A percentile compares a stretch with the other conserved stretches of the same genome.
Conservation (phyloP, 441 rosid species). For the Pelargonium cotyledonis region DNA sequence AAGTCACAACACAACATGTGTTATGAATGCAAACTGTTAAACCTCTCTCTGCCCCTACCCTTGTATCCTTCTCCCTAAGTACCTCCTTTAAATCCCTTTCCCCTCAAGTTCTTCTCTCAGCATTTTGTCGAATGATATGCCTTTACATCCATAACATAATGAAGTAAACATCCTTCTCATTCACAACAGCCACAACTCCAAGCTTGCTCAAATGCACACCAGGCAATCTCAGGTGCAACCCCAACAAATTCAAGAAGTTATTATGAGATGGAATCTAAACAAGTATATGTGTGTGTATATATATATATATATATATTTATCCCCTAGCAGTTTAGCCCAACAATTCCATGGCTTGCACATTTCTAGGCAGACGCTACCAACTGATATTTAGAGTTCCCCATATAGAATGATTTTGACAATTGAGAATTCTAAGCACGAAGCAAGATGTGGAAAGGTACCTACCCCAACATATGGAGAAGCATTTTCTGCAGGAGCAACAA, state of each 20-base stretch:
- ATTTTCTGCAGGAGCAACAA: constrained; percentile 36
- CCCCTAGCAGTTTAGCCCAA: background rate
- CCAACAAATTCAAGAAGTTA: background rate
- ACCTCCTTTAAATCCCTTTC: background rate
- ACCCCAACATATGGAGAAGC: constrained; percentile 45
- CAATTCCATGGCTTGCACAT: constrained; percentile 4
- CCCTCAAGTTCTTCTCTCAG: background rate
- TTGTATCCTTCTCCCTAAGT: too few relatives aligned
- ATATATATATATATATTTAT: too few relatives aligned
- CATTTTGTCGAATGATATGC: background rate
- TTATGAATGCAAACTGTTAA: too few relatives aligned
- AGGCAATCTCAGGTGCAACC: background rate
- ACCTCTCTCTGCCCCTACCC: too few relatives aligned
- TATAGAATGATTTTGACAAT: background rate
- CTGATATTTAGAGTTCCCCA: background rate
- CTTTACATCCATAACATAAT: background rate
- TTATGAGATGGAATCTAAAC: background rate
- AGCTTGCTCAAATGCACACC: background rate
- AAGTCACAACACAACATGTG: too few relatives aligned
- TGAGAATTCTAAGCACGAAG: background rate
- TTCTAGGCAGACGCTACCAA: constrained; percentile 11
- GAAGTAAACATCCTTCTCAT: background rate
- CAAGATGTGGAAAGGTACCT: constrained; percentile 17
- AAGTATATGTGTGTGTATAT: background rate
- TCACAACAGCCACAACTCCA: background rate